phyloP scores from a whole-genome alignment of 805 yeast species.

The Dipodascopsis uninucleata region DNA sequence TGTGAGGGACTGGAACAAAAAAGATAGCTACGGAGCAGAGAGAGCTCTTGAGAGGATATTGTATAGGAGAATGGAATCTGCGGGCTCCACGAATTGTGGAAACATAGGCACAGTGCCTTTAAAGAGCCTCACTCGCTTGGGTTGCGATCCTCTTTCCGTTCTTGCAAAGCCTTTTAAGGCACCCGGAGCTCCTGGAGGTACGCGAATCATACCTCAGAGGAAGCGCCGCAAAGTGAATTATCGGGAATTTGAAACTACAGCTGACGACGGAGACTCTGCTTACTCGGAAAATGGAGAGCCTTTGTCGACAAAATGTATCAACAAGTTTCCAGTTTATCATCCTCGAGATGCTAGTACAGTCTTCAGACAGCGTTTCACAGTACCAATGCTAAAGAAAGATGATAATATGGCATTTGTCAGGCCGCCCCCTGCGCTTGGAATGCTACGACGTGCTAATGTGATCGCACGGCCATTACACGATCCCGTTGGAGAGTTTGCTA shows the following conservation, averaged over 20 bases:
- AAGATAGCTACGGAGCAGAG: too few relatives aligned
- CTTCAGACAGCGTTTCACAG: slow-evolving; percentile 22
- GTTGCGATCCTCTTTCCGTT: slow-evolving; percentile 18
- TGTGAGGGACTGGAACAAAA: too few relatives aligned
- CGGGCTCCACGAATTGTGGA: neutral
- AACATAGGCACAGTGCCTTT: neutral
- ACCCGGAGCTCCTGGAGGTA: slow-evolving; percentile 10
- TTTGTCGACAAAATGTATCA: slow-evolving; percentile 4
- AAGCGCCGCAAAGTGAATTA: slow-evolving; percentile 29
- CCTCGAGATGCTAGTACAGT: slow-evolving; percentile 18
- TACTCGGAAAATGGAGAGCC: slow-evolving; percentile 14
- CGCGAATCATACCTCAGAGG: slow-evolving; percentile 18
- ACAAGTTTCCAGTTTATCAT: slow-evolving; percentile 16
- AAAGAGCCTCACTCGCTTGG: too few relatives aligned
- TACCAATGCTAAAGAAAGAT: slow-evolving; percentile 18
- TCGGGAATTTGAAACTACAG: slow-evolving; percentile 13
- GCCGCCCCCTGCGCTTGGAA: slow-evolving; percentile 82
- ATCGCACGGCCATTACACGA: slow-evolving; percentile 95
- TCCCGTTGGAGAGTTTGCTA: slow-evolving; percentile 88
- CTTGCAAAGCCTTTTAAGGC: slow-evolving; percentile 21
- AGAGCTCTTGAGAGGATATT: too few relatives aligned
- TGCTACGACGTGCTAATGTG: slow-evolving; percentile 56
- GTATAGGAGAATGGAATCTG: too few relatives aligned
- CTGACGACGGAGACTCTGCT: slow-evolving; percentile 5
- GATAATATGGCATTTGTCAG: slow-evolving; percentile 11